Conservation (phyloP, 805 yeast species). For the Kodamaea kaohsiungensis region DNA sequence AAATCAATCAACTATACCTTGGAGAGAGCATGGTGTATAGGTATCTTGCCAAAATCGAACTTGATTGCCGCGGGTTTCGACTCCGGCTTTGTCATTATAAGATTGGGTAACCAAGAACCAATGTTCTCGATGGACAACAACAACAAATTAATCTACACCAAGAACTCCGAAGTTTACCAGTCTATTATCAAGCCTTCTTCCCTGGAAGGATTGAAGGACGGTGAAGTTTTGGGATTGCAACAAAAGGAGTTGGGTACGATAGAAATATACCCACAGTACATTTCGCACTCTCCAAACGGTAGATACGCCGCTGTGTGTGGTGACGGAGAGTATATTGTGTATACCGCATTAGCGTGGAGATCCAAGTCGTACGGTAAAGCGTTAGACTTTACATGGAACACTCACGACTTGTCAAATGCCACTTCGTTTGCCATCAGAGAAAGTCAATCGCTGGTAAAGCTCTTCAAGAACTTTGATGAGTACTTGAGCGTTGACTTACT, state of each 20-base stretch:
- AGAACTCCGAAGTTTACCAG: constrained; percentile 85
- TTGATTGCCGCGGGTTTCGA: constrained; percentile 92
- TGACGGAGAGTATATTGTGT: constrained; percentile 95
- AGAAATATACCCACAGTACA: constrained; percentile 86
- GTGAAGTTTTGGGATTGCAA: constrained; percentile 73
- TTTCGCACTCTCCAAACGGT: constrained; percentile 95
- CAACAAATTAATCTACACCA: constrained; percentile 90
- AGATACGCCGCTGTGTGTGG: constrained; percentile 96
- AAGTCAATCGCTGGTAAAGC: constrained; percentile 60
- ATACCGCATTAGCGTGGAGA: constrained; percentile 98
- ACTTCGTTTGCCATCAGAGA: constrained; percentile 78
- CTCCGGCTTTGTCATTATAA: constrained; percentile 85
- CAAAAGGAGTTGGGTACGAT: constrained; percentile 92
- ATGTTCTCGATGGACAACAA: constrained; percentile 88
- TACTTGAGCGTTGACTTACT: constrained; percentile 64
- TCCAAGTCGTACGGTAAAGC: constrained; percentile 91
- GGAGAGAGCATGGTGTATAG: constrained; percentile 96
- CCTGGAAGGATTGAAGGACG: constrained; percentile 69
- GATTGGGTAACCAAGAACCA: constrained; percentile 93
- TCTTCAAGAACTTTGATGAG: constrained; percentile 85
- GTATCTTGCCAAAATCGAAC: constrained; percentile 69
- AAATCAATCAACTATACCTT: constrained; percentile 87
- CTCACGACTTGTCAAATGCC: constrained; percentile 67
- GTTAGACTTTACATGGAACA: constrained; percentile 91
- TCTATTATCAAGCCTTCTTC: constrained; percentile 71